phyloP scores from a whole-genome alignment of 2,329 filamentous ascomycete species.

The Fusarium setosum region DNA sequence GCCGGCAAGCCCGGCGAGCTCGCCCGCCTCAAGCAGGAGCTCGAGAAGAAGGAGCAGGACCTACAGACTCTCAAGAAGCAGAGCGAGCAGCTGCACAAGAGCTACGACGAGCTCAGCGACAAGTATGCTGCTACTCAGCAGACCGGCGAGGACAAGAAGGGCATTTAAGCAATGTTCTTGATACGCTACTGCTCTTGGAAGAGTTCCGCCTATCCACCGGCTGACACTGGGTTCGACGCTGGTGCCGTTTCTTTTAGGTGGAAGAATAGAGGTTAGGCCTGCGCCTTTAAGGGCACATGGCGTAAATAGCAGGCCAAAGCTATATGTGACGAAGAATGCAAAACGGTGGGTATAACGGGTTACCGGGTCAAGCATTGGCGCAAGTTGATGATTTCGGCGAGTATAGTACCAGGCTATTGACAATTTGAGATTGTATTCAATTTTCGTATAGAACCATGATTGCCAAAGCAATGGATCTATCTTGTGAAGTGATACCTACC shows the following conservation, averaged over 20 bases:
- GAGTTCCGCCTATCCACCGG: not conserved
- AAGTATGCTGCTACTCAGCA: constrained; percentile 73
- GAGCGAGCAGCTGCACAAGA: constrained; percentile 81
- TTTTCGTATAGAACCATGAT: constrained; percentile 27
- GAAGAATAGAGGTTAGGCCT: constrained; percentile 2
- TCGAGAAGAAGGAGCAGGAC: constrained; percentile 84
- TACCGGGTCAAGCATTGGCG: constrained; percentile 28
- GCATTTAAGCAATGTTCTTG: constrained; percentile 52
- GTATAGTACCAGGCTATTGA: constrained; percentile 19
- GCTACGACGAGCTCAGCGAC: constrained; percentile 89
- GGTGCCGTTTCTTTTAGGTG: not conserved
- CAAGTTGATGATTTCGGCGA: constrained; percentile 24
- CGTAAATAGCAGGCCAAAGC: constrained; percentile 7
- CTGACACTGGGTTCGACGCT: not conserved
- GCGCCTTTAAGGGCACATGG: constrained; percentile 23
- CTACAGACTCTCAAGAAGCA: constrained; percentile 94
- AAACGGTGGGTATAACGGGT: constrained; percentile 26
- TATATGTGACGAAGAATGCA: constrained; percentile 18
- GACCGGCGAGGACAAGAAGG: constrained; percentile 68
- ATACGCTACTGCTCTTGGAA: not conserved
- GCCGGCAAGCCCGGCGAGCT: constrained; percentile 83
- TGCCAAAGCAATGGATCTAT: not conserved
- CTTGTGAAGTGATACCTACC: not conserved
- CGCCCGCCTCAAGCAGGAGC: constrained; percentile 73
- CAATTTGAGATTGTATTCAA: constrained; percentile 32